Percentiles rank a stretch among this genome's conserved stretches.
These are phyloP conservation scores for Fusarium xyrophilum DNA, from an alignment of 2,329 filamentous ascomycete genomes.

Conservation along the genomic window DNA sequence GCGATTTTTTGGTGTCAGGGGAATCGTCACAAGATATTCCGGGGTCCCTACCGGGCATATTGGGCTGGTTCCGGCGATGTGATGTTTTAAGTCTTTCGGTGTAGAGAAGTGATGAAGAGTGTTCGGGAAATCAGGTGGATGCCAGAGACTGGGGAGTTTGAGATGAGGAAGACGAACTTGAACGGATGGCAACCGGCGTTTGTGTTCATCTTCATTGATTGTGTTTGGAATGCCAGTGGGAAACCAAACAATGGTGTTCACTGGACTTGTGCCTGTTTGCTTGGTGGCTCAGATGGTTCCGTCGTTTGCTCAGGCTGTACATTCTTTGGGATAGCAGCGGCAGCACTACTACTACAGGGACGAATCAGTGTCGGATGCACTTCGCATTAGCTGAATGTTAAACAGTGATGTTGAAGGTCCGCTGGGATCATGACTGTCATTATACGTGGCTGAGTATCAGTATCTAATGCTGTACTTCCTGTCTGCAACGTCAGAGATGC, in stretches of 20 bases:
- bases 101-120: too few relatives aligned
- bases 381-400: too few relatives aligned
- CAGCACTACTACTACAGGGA: neutral
- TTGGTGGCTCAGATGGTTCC: rapidly evolving
- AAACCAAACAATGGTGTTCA: rapidly evolving
- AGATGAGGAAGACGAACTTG: neutral
- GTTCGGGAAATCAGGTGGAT: too few relatives aligned
- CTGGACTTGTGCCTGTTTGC: rapidly evolving
- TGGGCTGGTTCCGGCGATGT: rapidly evolving
- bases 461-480: too few relatives aligned
- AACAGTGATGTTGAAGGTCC: too few relatives aligned
- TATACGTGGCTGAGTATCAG: rapidly evolving
- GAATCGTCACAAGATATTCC: neutral
- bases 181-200: rapidly evolving
- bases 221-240: neutral
- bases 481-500: too few relatives aligned
- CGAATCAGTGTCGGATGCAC: too few relatives aligned
- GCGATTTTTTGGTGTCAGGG: rapidly evolving
- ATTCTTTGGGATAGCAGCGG: neutral
- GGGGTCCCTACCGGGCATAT: neutral
- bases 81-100: rapidly evolving
- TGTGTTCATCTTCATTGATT: rapidly evolving
- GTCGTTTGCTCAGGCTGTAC: neutral
- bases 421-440: rapidly evolving
- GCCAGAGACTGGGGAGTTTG: too few relatives aligned